Conservation (phyloP, 2,329 filamentous ascomycete genomes). For the Tolypocladium ovalisporum region DNA sequence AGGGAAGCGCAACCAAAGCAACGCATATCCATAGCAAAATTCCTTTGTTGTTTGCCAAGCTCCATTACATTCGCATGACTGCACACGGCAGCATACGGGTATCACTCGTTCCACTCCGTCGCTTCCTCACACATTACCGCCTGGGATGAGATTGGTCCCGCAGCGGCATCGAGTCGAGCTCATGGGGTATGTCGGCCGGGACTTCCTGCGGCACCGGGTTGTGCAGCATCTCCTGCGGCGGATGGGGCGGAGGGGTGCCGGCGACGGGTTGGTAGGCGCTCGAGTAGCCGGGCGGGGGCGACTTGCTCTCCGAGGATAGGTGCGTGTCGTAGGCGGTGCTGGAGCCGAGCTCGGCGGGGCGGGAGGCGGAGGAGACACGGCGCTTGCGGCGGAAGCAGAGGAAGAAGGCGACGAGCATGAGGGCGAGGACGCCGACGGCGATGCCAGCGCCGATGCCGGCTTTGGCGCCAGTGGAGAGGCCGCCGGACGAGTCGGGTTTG, state of each 20-base stretch:
- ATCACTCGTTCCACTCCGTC: neutral
- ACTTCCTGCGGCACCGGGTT: slow-evolving; percentile 1
- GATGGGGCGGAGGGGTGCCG: neutral
- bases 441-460: slow-evolving; percentile 20
- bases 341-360: neutral
- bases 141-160: neutral
- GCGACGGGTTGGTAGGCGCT: neutral
- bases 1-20: neutral
- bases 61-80: neutral
- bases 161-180: slow-evolving; percentile 4
- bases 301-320: neutral
- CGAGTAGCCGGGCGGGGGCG: neutral
- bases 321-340: neutral
- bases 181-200: slow-evolving; percentile 1
- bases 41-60: neutral
- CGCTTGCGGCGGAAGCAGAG: slow-evolving; percentile 11
- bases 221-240: slow-evolving; percentile 5
- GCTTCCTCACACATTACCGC: neutral
- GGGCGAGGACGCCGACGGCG: slow-evolving; percentile 13
- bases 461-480: slow-evolving; percentile 16
- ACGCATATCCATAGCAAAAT: neutral
- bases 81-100: neutral
- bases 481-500: neutral
- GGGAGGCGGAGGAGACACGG: neutral
- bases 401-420: slow-evolving; percentile 13